Evolutionary conservation across 306 rosid species (phyloP), one percentile per base, ranked within the genome.

Genomic region (Casuarina glauca): DNA sequence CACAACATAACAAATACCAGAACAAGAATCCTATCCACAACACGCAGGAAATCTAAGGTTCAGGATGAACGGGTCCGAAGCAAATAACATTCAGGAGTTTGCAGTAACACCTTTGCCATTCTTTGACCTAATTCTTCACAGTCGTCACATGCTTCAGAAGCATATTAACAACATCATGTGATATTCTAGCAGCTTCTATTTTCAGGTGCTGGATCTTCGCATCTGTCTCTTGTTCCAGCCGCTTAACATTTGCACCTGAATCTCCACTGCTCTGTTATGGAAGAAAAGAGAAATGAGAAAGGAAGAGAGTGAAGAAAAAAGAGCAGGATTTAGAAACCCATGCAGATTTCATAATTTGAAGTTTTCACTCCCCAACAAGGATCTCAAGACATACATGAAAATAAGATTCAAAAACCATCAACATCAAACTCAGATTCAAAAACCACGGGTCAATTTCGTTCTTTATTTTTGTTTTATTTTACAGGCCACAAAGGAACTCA

Each of bases 181-280:
- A 92, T 83, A 26, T 26, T 26, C 93, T 91, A 9, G 85, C 81
- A 71, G 90, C 89, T 71, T 93, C 93, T 5, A 58, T 26, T 73
- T 84, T 78, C 81, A 95, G 90, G 73, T 89, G 90, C 42, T 26
- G 32, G 32, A 26, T 26, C 32, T 26, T 26, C 32, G 32, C 32
- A 26, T 26, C 32, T 26, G 32, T 26, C 32, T 26, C 32, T 26
- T 26, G 32, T 26, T 26, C 32, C 32, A 26, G 32, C 32, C 32
- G 32, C 32, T 26, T 26, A 26, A 26, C 32, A 26, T 26, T 26
- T 26, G 32, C 32, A 26, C 32, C 32, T 26, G 99, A 95, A 80
- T 93, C 97, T 76, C 99, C 97, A 73, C 93, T 93, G 85, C 89
- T 89, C 97, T 94, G 90, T 57, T 73, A 70, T 39, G 60, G 61